Conservation (phyloP, 192 early-diverging fungal genomes). For the Umbelopsis isabellina region DNA sequence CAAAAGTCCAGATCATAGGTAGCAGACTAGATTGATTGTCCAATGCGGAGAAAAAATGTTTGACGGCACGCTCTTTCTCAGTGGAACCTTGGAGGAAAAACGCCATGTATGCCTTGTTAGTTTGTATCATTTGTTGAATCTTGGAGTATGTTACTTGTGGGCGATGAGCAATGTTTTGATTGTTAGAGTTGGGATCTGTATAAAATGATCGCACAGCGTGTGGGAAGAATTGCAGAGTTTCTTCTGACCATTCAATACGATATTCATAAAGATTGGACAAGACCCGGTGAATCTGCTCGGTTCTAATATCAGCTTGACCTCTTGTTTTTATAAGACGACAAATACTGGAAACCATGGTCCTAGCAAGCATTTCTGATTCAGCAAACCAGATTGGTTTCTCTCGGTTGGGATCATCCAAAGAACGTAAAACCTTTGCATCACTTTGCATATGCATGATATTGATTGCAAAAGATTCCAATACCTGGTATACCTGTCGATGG, state of each 20-base stretch:
- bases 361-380: slow-evolving; percentile 62
- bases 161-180: slow-evolving; percentile 18
- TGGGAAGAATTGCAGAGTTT: slow-evolving; percentile 57
- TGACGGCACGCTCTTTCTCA: slow-evolving; percentile 40
- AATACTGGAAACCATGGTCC: slow-evolving; percentile 54
- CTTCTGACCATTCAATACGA: slow-evolving; percentile 56
- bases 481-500: slow-evolving; percentile 69
- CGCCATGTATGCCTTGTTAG: slow-evolving; percentile 27
- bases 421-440: slow-evolving; percentile 54
- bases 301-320: slow-evolving; percentile 56
- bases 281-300: slow-evolving; percentile 50
- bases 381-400: slow-evolving; percentile 63
- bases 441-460: slow-evolving; percentile 51
- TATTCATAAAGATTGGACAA: slow-evolving; percentile 52
- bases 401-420: slow-evolving; percentile 55
- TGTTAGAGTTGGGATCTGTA: slow-evolving; percentile 25
- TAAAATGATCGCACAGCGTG: slow-evolving; percentile 52
- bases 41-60: slow-evolving; percentile 59
- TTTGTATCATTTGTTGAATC: slow-evolving; percentile 26
- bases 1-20: slow-evolving; percentile 65
- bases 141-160: slow-evolving; percentile 19
- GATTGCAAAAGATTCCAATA: slow-evolving; percentile 69
- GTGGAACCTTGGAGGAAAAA: slow-evolving; percentile 36
- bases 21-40: slow-evolving; percentile 69
- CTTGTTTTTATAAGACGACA: slow-evolving; percentile 57